Evolutionary conservation across 352 stramenopile species (phyloP).

Genomic region (Thraustochytrium sp.): DNA sequence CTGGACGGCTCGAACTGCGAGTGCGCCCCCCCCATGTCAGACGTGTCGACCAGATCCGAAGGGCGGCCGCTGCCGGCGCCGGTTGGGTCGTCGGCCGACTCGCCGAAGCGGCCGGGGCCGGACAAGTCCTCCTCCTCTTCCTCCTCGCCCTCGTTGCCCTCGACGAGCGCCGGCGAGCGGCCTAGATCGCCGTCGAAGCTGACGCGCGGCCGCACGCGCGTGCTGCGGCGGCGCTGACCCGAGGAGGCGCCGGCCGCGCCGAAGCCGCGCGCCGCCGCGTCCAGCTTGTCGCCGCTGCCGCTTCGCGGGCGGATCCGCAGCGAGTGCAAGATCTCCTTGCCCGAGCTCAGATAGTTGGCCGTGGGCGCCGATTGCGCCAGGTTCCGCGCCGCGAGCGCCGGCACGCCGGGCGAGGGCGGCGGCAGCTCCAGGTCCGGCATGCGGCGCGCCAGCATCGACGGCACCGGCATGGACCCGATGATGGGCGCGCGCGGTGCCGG

Average conservation of each 20-base stretch:
- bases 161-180: background rate
- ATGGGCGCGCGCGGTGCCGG: constrained; percentile 26
- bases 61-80: background rate
- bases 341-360: background rate
- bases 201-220: background rate
- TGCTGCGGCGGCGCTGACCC: background rate
- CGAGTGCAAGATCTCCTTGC: constrained; percentile 10
- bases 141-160: constrained; percentile 14
- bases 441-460: background rate
- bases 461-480: constrained; percentile 18
- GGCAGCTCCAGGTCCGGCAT: constrained; percentile 37
- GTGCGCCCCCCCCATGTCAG: background rate
- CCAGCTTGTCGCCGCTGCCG: background rate
- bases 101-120: background rate
- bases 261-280: background rate
- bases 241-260: background rate
- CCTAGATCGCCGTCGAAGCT: constrained; percentile 17
- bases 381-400: background rate
- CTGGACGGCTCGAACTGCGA: background rate
- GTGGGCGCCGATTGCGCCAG: constrained; percentile 20
- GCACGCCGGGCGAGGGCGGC: background rate
- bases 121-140: background rate
- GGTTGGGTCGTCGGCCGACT: too few relatives aligned
- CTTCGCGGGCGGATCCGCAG: background rate
- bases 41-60: background rate